A percentile compares a stretch with the other conserved stretches of the same genome.
Conservation (phyloP, 1,139 yeast genomes). For the Suhomyces bolitotheri region DNA sequence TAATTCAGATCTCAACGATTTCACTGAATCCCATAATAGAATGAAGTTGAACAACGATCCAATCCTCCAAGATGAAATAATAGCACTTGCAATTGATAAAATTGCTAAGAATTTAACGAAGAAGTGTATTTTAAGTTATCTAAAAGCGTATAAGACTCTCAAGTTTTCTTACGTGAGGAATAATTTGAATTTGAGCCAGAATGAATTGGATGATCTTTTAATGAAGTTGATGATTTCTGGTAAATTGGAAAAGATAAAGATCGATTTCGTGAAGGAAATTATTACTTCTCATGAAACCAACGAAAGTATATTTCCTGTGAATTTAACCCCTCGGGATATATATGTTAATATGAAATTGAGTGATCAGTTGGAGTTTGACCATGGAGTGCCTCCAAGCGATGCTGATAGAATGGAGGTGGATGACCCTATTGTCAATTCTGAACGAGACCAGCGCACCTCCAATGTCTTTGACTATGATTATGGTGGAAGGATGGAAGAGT, state of each 20-base stretch:
- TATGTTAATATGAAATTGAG: slow-evolving; percentile 25
- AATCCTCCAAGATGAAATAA: slow-evolving; percentile 33
- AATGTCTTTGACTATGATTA: not conserved
- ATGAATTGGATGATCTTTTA: slow-evolving; percentile 39
- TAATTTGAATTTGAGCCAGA: slow-evolving; percentile 23
- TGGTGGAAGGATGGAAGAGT: not conserved
- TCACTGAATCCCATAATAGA: slow-evolving; percentile 16
- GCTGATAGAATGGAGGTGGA: slow-evolving; percentile 8
- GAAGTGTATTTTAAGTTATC: slow-evolving; percentile 29
- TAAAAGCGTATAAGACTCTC: slow-evolving; percentile 32
- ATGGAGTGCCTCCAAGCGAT: not conserved
- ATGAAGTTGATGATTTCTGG: slow-evolving; percentile 47
- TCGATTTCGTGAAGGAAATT: slow-evolving; percentile 45
- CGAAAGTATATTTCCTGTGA: slow-evolving; percentile 17
- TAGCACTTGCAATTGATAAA: slow-evolving; percentile 26
- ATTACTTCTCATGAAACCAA: slow-evolving; percentile 20
- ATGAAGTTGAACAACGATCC: slow-evolving; percentile 23
- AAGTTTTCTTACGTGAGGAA: slow-evolving; percentile 28
- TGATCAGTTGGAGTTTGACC: slow-evolving; percentile 1
- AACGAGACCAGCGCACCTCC: not conserved
- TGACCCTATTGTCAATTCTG: not conserved
- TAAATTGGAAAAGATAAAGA: slow-evolving; percentile 38
- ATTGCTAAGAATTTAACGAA: slow-evolving; percentile 35
- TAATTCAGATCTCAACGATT: slow-evolving; percentile 28
- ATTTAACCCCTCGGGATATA: slow-evolving; percentile 26